Evolutionary conservation across 2,329 filamentous ascomycete species (phyloP).

Genomic region (Truncatella angustata): DNA sequence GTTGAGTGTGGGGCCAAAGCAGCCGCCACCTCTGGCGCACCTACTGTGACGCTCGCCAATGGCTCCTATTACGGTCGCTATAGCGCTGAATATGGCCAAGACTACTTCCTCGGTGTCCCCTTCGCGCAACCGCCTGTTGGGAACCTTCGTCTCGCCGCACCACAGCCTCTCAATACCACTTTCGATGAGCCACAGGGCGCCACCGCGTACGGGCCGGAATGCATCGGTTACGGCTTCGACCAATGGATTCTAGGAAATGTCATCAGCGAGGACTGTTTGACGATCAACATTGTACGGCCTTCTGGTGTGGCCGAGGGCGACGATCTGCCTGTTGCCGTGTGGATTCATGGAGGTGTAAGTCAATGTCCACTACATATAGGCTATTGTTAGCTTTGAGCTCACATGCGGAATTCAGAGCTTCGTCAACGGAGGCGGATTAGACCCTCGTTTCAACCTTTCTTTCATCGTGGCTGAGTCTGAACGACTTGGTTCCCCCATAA

Average conservation of each 20-base stretch:
- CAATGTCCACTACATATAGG: too few species aligned
- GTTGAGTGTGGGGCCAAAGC: too few species aligned
- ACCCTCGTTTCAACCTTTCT: conserved; percentile 57
- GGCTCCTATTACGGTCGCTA: conserved; percentile 40
- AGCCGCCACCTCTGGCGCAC: background rate
- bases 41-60: conserved; percentile 25
- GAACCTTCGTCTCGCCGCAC: conserved; percentile 43
- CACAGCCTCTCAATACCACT: conserved; percentile 44
- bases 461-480: conserved; percentile 10
- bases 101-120: conserved; percentile 48
- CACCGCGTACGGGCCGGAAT: conserved; percentile 42
- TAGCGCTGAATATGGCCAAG: conserved; percentile 36
- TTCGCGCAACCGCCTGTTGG: conserved; percentile 43
- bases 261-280: conserved; percentile 56
- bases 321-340: conserved; percentile 54
- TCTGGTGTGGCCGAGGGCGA: conserved; percentile 33
- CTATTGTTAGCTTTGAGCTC: conserved; percentile 33
- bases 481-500: too few species aligned
- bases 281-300: conserved; percentile 60
- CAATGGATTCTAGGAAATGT: conserved; percentile 1
- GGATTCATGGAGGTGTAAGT: conserved; percentile 54
- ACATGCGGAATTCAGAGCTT: conserved; percentile 16
- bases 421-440: conserved; percentile 39
- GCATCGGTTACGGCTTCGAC: conserved; percentile 45
- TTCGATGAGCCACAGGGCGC: conserved; percentile 36